A percentile compares a stretch with the other conserved stretches of the same genome.
Conservation (phyloP, 1,139 yeast species). For the Scheffersomyces titani region DNA sequence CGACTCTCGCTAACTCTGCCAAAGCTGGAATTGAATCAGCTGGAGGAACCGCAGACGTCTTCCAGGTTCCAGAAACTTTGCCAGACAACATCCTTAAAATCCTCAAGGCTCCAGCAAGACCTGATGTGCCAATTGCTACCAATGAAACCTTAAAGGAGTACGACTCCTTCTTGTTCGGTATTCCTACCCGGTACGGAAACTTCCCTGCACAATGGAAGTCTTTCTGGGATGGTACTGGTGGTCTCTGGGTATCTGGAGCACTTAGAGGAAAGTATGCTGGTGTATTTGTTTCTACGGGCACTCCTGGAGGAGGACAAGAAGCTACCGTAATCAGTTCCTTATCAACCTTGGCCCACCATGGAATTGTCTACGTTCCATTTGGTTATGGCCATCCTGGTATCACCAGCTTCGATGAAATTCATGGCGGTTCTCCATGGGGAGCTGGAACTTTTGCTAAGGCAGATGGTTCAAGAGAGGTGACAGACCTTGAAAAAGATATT, state of each 20-base stretch:
- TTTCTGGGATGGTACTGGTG: constrained; percentile 83
- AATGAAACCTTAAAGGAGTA: constrained; percentile 58
- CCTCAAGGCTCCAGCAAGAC: constrained; percentile 65
- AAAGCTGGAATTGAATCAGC: constrained; percentile 72
- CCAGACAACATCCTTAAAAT: constrained; percentile 57
- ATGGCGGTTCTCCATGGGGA: constrained; percentile 90
- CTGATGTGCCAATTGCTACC: constrained; percentile 70
- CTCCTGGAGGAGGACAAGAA: constrained; percentile 87
- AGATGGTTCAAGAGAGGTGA: constrained; percentile 78
- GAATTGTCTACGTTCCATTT: constrained; percentile 76
- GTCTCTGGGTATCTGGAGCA: constrained; percentile 78
- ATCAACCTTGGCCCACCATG: constrained; percentile 75
- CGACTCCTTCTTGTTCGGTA: constrained; percentile 78
- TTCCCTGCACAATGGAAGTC: constrained; percentile 80
- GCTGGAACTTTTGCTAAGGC: constrained; percentile 80
- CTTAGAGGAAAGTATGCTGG: constrained; percentile 78
- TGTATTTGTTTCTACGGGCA: constrained; percentile 74
- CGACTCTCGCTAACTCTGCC: constrained; percentile 65
- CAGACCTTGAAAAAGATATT: constrained; percentile 62
- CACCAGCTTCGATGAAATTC: constrained; percentile 65
- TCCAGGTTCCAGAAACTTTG: constrained; percentile 80
- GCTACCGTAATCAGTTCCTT: constrained; percentile 63
- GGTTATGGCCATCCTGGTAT: constrained; percentile 69
- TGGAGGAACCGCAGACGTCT: constrained; percentile 72
- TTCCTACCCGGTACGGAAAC: constrained; percentile 84